These are phyloP conservation scores for Nicotiana knightiana DNA, from an alignment of 257 asterid species.

Conservation along the genomic window DNA sequence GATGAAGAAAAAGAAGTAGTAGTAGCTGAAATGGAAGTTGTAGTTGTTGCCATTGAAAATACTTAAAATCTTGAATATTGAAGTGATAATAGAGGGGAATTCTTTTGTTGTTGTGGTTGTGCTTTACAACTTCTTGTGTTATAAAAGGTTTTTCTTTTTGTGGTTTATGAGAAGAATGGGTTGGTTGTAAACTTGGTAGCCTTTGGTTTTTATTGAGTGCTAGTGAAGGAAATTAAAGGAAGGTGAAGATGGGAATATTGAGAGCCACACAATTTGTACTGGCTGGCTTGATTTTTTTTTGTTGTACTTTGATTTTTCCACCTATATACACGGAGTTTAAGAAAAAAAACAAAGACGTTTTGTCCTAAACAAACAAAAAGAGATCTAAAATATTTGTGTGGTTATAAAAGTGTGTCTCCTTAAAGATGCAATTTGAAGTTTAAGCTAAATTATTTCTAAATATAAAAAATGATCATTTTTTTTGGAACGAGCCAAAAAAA, in stretches of 20 bases:
- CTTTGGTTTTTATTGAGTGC: conserved; percentile 28
- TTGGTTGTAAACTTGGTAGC: conserved; percentile 17
- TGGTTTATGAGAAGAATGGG: background rate
- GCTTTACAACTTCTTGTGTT: conserved; percentile 7
- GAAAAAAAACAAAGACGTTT: no score
- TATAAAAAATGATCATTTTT: no score
- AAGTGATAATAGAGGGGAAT: background rate
- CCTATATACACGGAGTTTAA: background rate
- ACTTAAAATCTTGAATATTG: background rate
- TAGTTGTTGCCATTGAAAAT: conserved; percentile 42
- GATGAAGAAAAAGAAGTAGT: conserved; percentile 31
- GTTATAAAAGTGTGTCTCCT: no score
- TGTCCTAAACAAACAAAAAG: no score
- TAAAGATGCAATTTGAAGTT: no score
- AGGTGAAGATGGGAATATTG: conserved; percentile 10
- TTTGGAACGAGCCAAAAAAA: no score
- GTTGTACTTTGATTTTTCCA: background rate
- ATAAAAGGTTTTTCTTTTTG: background rate
- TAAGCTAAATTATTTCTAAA: no score
- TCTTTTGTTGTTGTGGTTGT: background rate
- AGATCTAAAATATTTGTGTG: no score
- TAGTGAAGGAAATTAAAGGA: background rate
- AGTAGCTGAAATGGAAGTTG: conserved; percentile 53
- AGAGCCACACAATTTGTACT: conserved; percentile 37
- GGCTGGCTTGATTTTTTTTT: conserved; percentile 21